Evolutionary conservation across 345 rosid genomes (phyloP).

Genomic region (Corchorus olitorius): DNA sequence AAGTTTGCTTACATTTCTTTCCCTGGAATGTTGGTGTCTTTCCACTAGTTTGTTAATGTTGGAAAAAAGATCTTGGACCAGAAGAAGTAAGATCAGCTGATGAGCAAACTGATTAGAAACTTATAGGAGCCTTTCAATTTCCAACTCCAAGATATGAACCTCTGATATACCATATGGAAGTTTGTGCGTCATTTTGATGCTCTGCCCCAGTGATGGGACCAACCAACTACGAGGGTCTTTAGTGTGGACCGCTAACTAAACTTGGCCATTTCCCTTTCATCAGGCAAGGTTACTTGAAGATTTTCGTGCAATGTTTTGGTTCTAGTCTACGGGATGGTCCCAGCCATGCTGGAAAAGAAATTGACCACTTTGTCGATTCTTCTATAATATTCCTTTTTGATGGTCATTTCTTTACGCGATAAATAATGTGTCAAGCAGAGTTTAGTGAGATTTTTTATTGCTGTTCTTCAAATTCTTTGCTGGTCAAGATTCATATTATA

Average conservation of each 20-base stretch:
- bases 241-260: not conserved
- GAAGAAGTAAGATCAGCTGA: not conserved
- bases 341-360: not conserved
- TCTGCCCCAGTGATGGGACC: not conserved
- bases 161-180: not conserved
- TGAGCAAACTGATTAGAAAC: not conserved
- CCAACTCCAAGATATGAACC: not conserved
- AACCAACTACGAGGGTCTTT: not conserved
- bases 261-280: conserved; percentile 8
- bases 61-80: not conserved
- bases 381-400: not conserved
- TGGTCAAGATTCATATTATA: not conserved
- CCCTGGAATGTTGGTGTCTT: not conserved
- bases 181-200: not conserved
- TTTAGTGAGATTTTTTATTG: not conserved
- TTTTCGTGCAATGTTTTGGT: not conserved
- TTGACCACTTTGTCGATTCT: not conserved
- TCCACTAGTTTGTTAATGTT: not conserved
- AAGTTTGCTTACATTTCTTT: not conserved
- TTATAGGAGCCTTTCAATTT: not conserved
- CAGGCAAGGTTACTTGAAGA: not conserved
- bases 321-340: not conserved
- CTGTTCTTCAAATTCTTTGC: not conserved
- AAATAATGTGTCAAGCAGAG: not conserved
- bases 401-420: not conserved